Evolutionary conservation across 2,329 filamentous ascomycete species (phyloP).

Genomic region (Pseudogymnoascus sp.): DNA sequence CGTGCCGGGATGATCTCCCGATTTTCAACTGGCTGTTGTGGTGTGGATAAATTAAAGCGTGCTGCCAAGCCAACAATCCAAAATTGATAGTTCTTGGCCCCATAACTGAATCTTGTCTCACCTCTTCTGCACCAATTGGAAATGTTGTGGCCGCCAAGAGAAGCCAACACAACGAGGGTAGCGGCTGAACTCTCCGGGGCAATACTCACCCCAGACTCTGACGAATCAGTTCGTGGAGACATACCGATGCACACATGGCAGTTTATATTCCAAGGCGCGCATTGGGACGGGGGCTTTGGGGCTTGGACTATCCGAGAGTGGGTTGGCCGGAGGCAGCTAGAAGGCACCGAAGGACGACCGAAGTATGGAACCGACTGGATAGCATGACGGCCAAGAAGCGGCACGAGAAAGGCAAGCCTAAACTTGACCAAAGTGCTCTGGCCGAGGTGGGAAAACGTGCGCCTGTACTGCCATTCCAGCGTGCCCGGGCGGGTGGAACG

Average conservation of each 20-base stretch:
- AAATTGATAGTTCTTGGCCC: constrained; percentile 1
- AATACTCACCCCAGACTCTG: not conserved
- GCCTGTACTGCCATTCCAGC: not conserved
- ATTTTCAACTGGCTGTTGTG: not conserved
- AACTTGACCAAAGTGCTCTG: not conserved
- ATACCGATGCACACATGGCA: not conserved
- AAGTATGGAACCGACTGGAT: not conserved
- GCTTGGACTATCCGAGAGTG: not conserved
- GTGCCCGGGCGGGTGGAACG: constrained; percentile 5
- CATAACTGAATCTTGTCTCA: not conserved
- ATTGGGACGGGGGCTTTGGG: not conserved
- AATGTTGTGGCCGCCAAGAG: not conserved
- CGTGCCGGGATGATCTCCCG: constrained; percentile 5
- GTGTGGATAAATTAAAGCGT: not conserved
- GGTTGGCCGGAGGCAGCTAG: not conserved
- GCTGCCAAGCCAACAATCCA: not conserved
- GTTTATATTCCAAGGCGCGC: not conserved
- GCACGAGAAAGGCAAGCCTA: not conserved
- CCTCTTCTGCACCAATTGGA: not conserved
- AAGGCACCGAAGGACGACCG: constrained; percentile 4
- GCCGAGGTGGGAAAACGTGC: not conserved
- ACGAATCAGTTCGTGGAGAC: not conserved
- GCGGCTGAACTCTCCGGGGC: constrained; percentile 1
- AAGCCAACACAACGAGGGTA: not conserved
- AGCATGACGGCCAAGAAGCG: not conserved